Evolutionary conservation across 2,329 filamentous ascomycete species (phyloP), one percentile per base, ranked within the genome.

Genomic region (Pseudogymnoascus sp.): DNA sequence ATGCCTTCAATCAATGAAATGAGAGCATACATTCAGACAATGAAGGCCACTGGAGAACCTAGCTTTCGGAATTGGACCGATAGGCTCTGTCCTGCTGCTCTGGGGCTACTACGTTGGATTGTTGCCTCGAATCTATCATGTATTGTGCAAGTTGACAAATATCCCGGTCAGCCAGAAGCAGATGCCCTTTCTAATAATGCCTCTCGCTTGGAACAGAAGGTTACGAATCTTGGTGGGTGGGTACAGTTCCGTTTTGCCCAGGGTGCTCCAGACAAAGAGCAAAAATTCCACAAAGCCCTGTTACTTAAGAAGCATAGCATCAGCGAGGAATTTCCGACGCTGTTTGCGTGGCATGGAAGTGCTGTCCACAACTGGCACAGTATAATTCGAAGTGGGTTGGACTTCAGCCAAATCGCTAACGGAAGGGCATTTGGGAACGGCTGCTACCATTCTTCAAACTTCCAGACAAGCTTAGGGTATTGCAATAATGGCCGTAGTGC

Each of bases 341-440:
- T 96, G 1, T 91, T 96, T 70, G 91, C 90, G 0, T 96, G 89
- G 87, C 93, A 97, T 73, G 93, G 92, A 5, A 96, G 90, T 70
- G 73, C 77, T 0, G 67, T 96, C 2, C 68, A 74, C 2, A 96
- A 96, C 70, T 96, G 93, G 93, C 93, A 97, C 74, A 89, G 87
- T 69, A 96, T 97, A 69, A 85, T 96, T 66, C 85, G 92, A 33
- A 85, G 88, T 65, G 92, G 93, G 0, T 78, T 97, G 5, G 84
- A 96, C 72, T 96, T 87, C 75, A 82, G 84, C 4, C 74, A 82
- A 0, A 75, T 78, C 0, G 44, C 73, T 0, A 76, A 93, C 72
- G 93, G 92, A 0, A 84, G 93, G 65, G 78, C 87, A 1, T 91
- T 68, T 70, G 93, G 93, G 0, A 65, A 96, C 71, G 93, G 93